Evolutionary conservation across 1,284 basidiomycete species (phyloP).

Genomic region (Malassezia arunalokei): DNA sequence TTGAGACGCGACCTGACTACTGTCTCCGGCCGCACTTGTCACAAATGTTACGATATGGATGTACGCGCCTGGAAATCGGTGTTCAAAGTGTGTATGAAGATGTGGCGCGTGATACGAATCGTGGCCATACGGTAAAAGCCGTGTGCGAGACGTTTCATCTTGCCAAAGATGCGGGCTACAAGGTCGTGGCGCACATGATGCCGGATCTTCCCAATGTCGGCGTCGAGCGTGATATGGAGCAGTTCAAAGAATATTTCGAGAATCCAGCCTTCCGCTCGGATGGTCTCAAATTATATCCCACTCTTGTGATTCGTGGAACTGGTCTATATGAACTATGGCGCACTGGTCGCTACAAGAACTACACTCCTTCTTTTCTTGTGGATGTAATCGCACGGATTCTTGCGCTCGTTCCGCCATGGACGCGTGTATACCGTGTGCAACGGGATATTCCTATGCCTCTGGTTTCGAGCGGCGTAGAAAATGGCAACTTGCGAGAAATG

Average conservation of each 20-base stretch:
- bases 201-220: slow-evolving; percentile 80
- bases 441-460: slow-evolving; percentile 43
- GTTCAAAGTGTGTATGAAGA: slow-evolving; percentile 99
- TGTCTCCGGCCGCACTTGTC: slow-evolving; percentile 92
- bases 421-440: slow-evolving; percentile 82
- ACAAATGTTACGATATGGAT: slow-evolving; percentile 97
- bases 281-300: slow-evolving; percentile 96
- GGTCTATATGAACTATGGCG: slow-evolving; percentile 94
- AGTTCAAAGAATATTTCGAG: slow-evolving; percentile 97
- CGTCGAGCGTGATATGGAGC: slow-evolving; percentile 89
- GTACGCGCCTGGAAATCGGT: slow-evolving; percentile 92
- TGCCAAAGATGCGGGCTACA: slow-evolving; percentile 97
- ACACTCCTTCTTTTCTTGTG: slow-evolving; percentile 92
- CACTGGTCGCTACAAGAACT: slow-evolving; percentile 94
- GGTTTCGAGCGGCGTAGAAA: slow-evolving; percentile 84
- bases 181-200: slow-evolving; percentile 57
- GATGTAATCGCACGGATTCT: slow-evolving; percentile 93
- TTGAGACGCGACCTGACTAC: slow-evolving; percentile 96
- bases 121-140: slow-evolving; percentile 86
- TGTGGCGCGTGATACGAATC: slow-evolving; percentile 93
- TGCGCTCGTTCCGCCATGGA: slow-evolving; percentile 96
- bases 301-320: slow-evolving; percentile 92
- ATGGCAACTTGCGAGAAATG: slow-evolving; percentile 90
- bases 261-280: slow-evolving; percentile 95
- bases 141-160: slow-evolving; percentile 96